Evolutionary conservation across 129 eudicot genomes (phyloP).

Genomic region (Ambrosia artemisiifolia): DNA sequence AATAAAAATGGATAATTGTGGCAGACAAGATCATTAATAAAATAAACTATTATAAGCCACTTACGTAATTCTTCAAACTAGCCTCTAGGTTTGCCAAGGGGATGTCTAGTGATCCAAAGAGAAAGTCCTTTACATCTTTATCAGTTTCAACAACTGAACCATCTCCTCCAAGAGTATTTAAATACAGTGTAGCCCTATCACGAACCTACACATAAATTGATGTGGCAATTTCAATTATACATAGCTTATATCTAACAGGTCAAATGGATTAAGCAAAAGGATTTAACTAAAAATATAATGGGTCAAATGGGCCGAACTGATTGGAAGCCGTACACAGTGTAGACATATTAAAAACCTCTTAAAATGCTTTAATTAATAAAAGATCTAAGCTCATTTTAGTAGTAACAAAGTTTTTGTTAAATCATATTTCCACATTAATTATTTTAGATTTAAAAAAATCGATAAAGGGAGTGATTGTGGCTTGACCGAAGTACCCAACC

Average conservation of each 20-base stretch:
- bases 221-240: background rate
- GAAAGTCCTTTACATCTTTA: conserved; percentile 73
- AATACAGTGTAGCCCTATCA: conserved; percentile 90
- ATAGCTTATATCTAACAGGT: background rate
- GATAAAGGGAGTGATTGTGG: background rate
- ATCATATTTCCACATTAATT: background rate
- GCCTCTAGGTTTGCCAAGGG: conserved; percentile 83
- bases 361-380: background rate
- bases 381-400: background rate
- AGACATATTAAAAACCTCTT: background rate
- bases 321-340: background rate
- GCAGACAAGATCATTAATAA: background rate
- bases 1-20: background rate
- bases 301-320: background rate
- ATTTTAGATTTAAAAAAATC: background rate
- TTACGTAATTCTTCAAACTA: conserved; percentile 86
- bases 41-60: conserved; percentile 10
- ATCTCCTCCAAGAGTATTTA: conserved; percentile 88
- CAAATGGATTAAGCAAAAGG: background rate
- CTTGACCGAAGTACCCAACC: background rate
- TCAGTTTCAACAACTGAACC: conserved; percentile 92
- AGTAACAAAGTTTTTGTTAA: background rate
- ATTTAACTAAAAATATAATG: background rate
- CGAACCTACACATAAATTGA: conserved; percentile 62
- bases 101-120: conserved; percentile 80